phyloP scores from a whole-genome alignment of 495 filamentous ascomycete species.

The Aspergillus diversus region DNA sequence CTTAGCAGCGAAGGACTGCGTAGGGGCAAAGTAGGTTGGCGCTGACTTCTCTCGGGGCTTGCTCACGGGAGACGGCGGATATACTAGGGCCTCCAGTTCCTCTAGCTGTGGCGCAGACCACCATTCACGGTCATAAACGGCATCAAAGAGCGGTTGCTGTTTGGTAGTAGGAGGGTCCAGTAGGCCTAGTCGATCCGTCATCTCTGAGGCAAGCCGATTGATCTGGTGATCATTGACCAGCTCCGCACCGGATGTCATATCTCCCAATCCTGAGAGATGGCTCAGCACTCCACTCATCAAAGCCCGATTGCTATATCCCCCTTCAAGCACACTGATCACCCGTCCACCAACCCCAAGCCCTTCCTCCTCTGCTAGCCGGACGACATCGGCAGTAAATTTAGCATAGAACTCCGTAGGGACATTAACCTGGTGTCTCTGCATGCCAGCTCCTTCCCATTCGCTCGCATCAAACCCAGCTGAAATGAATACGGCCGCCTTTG shows the following conservation, averaged over 20 bases:
- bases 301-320: constrained; percentile 92
- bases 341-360: constrained; percentile 76
- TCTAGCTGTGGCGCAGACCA: constrained; percentile 73
- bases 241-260: constrained; percentile 11
- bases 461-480: constrained; percentile 97
- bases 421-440: constrained; percentile 94
- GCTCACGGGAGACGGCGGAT: constrained; percentile 49
- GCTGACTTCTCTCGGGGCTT: constrained; percentile 55
- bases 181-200: constrained; percentile 32
- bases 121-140: constrained; percentile 69
- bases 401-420: constrained; percentile 98
- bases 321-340: constrained; percentile 90
- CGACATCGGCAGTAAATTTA: constrained; percentile 80
- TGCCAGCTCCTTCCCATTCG: constrained; percentile 85
- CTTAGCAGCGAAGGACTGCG: constrained; percentile 78
- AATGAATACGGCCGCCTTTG: constrained; percentile 87
- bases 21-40: constrained; percentile 73
- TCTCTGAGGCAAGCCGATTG: constrained; percentile 31
- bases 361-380: constrained; percentile 79
- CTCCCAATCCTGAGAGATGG: constrained; percentile 79
- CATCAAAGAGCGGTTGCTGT: constrained; percentile 1
- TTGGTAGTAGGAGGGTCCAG: constrained; percentile 10
- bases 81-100: constrained; percentile 61
- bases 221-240: constrained; percentile 9
- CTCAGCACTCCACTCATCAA: constrained; percentile 85